A percentile compares a stretch with the other conserved stretches of the same genome.
Evolutionary conservation across 139 green algal genomes (phyloP).

Genomic region (Choricystis sp.): DNA sequence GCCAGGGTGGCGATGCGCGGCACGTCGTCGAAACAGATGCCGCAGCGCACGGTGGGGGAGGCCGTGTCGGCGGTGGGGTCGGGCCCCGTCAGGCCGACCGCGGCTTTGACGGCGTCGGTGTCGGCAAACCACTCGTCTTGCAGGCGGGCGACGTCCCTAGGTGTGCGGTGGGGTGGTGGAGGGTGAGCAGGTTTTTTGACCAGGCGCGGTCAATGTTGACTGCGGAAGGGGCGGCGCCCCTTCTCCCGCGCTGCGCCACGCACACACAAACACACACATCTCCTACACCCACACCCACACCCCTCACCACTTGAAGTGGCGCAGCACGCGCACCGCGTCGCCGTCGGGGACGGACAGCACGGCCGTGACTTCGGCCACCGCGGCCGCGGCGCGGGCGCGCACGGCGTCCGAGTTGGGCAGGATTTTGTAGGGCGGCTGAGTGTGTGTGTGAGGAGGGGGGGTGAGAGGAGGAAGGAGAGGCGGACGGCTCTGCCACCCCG

Average conservation of each 20-base stretch:
- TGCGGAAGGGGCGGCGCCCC: background rate
- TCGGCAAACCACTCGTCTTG: conserved; percentile 86
- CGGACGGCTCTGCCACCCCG: too few species aligned
- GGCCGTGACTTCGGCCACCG: background rate
- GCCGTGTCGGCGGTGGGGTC: background rate
- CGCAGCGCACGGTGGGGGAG: conserved; percentile 24
- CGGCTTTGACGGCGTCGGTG: conserved; percentile 37
- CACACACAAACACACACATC: background rate
- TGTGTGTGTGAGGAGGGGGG: background rate
- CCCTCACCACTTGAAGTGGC: conserved; percentile 57
- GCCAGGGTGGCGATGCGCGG: conserved; percentile 23
- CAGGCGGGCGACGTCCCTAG: conserved; percentile 52
- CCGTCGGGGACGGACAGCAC: conserved; percentile 41
- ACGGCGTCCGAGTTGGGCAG: background rate
- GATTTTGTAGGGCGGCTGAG: background rate
- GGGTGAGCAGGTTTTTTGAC: background rate
- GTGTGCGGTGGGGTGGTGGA: background rate
- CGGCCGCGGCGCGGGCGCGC: too few species aligned
- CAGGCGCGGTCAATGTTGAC: background rate
- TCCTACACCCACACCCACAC: conserved; percentile 4
- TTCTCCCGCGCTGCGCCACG: background rate
- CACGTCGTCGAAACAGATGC: conserved; percentile 83
- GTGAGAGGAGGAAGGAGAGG: background rate
- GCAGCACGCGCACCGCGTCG: conserved; percentile 45
- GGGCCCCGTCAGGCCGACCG: conserved; percentile 47